Conservation (phyloP, 1,139 yeast genomes). For the Candida tetrigidarum region DNA sequence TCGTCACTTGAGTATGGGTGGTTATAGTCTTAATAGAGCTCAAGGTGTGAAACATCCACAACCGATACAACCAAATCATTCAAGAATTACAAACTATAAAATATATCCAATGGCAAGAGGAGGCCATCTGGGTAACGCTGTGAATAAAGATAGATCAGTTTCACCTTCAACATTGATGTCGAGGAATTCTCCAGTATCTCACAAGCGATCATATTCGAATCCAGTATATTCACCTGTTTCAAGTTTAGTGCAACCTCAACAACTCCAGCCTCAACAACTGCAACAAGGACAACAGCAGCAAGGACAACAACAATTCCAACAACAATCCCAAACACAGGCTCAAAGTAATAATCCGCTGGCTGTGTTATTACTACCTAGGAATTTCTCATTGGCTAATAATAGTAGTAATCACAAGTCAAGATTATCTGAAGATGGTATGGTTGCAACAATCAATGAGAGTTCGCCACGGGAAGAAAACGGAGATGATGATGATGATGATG, state of each 20-base stretch:
- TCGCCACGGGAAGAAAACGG: slow-evolving; percentile 31
- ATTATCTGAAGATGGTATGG: slow-evolving; percentile 4
- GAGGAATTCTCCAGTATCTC: slow-evolving; percentile 20
- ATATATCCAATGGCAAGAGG: slow-evolving; percentile 15
- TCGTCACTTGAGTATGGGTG: slow-evolving; percentile 4
- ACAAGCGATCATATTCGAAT: slow-evolving; percentile 40
- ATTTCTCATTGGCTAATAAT: slow-evolving; percentile 36
- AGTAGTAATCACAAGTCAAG: slow-evolving; percentile 1
- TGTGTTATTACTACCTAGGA: slow-evolving; percentile 48
- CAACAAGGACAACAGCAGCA: slow-evolving; percentile 21
- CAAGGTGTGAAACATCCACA: slow-evolving; percentile 12
- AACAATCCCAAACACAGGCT: slow-evolving; percentile 10
- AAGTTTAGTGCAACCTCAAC: slow-evolving; percentile 11
- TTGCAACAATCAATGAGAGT: background rate
- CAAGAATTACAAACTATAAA: slow-evolving; percentile 7
- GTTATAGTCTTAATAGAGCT: background rate
- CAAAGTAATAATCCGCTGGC: slow-evolving; percentile 27
- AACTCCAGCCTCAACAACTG: slow-evolving; percentile 11
- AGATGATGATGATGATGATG: background rate
- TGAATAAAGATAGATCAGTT: slow-evolving; percentile 34
- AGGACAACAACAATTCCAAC: slow-evolving; percentile 13
- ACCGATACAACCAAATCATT: slow-evolving; percentile 16
- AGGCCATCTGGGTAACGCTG: slow-evolving; percentile 12
- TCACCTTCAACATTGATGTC: slow-evolving; percentile 26
- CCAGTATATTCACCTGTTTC: slow-evolving; percentile 35